A percentile compares a stretch with the other conserved stretches of the same genome.
These are phyloP conservation scores for Cercospora sesami DNA, from an alignment of 2,329 filamentous ascomycete genomes.

Conservation along the genomic window DNA sequence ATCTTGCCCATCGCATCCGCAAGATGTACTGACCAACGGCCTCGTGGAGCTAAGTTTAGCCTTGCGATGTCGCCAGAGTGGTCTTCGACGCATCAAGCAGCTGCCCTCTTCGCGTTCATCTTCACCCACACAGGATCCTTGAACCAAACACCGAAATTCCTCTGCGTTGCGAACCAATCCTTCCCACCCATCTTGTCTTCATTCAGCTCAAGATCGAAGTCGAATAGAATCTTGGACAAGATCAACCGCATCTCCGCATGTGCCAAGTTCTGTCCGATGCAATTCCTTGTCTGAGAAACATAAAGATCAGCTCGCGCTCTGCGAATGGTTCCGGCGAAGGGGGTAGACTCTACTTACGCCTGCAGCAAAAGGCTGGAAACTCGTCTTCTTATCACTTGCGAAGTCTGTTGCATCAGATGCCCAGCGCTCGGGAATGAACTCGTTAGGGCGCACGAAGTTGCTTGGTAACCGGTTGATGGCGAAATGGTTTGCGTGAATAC, in stretches of 20 bases:
- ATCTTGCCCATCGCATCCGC: too few species aligned
- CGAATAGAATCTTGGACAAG: background rate
- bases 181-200: background rate
- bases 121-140: background rate
- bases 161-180: background rate
- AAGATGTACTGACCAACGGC: too few species aligned
- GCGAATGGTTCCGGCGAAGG: too few species aligned
- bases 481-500: background rate
- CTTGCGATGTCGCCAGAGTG: too few species aligned
- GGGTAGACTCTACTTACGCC: background rate
- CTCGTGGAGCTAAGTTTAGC: too few species aligned
- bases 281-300: conserved; percentile 5
- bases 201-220: background rate
- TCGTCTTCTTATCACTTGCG: conserved; percentile 18
- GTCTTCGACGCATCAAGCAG: background rate
- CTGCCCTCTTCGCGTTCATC: background rate
- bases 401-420: background rate
- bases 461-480: background rate
- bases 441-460: background rate
- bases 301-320: background rate
- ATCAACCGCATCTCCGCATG: conserved; percentile 20
- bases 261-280: conserved; percentile 18
- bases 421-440: background rate
- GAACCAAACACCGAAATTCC: background rate
- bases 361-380: conserved; percentile 17